Evolutionary conservation across 768 basidiomycete species (phyloP), one percentile per base, ranked within the genome.

Genomic region (Pisolithus orientalis): DNA sequence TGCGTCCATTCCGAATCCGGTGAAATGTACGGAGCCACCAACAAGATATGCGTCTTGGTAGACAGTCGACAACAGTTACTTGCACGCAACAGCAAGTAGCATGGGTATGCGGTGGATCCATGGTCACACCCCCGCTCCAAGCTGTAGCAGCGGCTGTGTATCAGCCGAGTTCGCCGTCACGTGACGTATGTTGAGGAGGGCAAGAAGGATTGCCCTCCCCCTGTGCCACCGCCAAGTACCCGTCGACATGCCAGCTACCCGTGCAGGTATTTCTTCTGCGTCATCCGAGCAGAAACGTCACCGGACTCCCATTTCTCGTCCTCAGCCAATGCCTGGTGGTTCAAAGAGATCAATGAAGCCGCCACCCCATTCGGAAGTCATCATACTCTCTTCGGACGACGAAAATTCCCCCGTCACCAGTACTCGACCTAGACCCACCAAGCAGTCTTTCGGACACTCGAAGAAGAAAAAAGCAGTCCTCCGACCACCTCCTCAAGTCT

Each of bases 331-430:
- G 17, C 17, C 17, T 21, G 47, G 8, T 17, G 48, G 50, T 32
- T 17, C 52, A 11, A 62, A 58, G 51, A 67, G 53, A 44, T 1
- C 61, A 4, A 17, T 51, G 39, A 58, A 55, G 47, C 27, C 27
- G 28, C 1, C 53, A 25, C 47, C 60, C 57, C 52, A 57, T 49
- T 10, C 53, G 13, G 60, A 63, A 37, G 56, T 70, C 45, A 67
- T 69, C 49, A 57, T 69, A 49, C 59, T 74, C 31, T 70, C 68
- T 47, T 70, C 72, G 37, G 70, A 66, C 53, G 62, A 58, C 44
- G 66, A 65, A 47, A 59, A 53, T 39, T 54, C 39, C 55, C 56
- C 50, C 63, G 56, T 51, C 44, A 59, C 59, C 57, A 62, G 56
- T 55, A 55, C 37, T 13, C 16, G 50, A 29, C n/a, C 37, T 13